These are phyloP conservation scores for Nicotiana attenuata DNA, from an alignment of 257 asterid species.

Conservation along the genomic window DNA sequence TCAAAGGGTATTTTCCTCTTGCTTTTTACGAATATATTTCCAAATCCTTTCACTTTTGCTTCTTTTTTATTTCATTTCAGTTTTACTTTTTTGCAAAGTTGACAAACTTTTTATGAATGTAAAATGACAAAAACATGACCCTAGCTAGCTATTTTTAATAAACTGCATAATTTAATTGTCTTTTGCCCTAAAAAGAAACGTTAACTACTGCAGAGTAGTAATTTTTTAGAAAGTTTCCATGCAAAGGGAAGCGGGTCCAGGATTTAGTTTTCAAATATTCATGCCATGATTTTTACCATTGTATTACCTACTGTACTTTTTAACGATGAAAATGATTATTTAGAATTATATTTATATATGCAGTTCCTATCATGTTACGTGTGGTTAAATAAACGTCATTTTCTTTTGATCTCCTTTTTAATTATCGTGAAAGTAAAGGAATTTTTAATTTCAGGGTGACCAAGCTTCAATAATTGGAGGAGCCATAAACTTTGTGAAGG, in stretches of 20 bases:
- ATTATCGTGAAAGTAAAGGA: background rate
- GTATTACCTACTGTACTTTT: background rate
- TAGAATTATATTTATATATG: no score
- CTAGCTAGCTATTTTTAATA: background rate
- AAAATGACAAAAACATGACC: conserved; percentile 9
- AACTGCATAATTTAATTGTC: background rate
- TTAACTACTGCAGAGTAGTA: background rate
- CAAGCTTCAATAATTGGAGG: conserved; percentile 94
- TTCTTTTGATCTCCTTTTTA: background rate
- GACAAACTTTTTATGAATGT: conserved; percentile 11
- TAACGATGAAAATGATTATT: background rate
- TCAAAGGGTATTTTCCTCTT: conserved; percentile 31
- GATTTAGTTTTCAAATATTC: background rate
- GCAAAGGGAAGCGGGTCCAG: background rate
- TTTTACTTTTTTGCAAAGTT: background rate
- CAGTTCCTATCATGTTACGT: background rate
- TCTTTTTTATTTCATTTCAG: background rate
- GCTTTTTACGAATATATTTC: background rate
- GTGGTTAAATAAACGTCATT: background rate
- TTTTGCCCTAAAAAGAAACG: background rate
- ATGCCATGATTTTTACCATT: background rate
- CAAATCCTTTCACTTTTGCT: background rate
- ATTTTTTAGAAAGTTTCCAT: background rate
- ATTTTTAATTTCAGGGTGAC: conserved; percentile 54
- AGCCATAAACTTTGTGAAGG: conserved; percentile 81